Base-by-base conservation (phyloP, 2,329 filamentous ascomycete genomes). In the Sclerotinia minor region DNA sequence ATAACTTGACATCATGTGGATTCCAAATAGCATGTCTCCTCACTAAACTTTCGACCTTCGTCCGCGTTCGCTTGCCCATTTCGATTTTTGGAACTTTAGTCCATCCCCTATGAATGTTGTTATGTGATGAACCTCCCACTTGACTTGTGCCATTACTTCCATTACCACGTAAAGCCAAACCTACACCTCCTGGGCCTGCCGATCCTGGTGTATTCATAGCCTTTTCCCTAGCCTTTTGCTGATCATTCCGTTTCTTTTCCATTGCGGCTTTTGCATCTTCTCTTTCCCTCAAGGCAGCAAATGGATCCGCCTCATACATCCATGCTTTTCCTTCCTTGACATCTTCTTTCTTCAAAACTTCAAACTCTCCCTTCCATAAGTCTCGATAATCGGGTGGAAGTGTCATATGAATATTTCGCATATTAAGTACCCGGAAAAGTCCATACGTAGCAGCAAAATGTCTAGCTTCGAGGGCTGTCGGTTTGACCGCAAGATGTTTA, bases 221-320 rank as follows among this genome's bases (percentile, higher is more conserved):
- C 79, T 91, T 91, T 70, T 89, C 87, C 80, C 86, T 82, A 75
- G 86, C 81, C 76, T 85, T 88, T 74, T 89, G 87, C 41, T 85
- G 83, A 74, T 95, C 91, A 71, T 86, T 87, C 68, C 88, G 85
- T 79, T 92, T 92, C 83, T 95, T 97, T 75, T 93, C 91, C 57
- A 89, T 86, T 3, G 87, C 83, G 2, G 85, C 87, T 71, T 90
- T 91, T 11, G 91, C 89, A 74, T 93, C 90, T 73, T 96, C 91
- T 64, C 91, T 84, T 78, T 96, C 92, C 72, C 89, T 85, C 71
- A 91, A 84, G 0, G 92, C 89, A 69, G 89, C 85, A 80, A 99
- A 99, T 0, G 95, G 95, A 75, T 99, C 95, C 15, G 93, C 92
- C 73, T 96, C 94, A 78, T 98, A 99, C 86, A 96, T 89, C 91